Conservation (phyloP, 139 green algal species). For the Astrephomene gubernaculifera region DNA sequence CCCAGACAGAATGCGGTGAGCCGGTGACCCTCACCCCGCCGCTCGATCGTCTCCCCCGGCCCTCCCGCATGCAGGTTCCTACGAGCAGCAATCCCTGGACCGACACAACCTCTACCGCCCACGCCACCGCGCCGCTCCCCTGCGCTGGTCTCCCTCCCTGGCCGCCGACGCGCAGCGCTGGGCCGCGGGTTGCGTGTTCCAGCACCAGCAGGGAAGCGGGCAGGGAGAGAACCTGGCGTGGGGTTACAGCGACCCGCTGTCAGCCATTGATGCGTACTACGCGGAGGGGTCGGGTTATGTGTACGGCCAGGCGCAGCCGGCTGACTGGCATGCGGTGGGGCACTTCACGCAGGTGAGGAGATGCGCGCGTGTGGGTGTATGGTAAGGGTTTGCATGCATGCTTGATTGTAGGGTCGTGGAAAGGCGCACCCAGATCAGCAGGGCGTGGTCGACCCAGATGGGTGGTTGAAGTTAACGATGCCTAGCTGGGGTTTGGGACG, state of each 20-base stretch:
- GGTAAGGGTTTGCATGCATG: too few species aligned
- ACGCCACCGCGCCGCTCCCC: constrained; percentile 14
- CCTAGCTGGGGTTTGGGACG: too few species aligned
- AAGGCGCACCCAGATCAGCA: too few species aligned
- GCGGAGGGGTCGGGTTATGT: constrained; percentile 24
- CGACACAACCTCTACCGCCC: constrained; percentile 43
- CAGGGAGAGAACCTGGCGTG: constrained; percentile 48
- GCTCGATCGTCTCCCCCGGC: too few species aligned
- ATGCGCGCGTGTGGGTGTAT: not conserved
- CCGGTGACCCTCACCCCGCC: too few species aligned
- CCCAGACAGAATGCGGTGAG: too few species aligned
- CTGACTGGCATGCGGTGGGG: constrained; percentile 26
- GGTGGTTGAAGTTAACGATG: too few species aligned
- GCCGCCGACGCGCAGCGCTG: constrained; percentile 32
- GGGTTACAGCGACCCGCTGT: constrained; percentile 40
- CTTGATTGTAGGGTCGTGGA: too few species aligned
- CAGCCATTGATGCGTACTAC: constrained; percentile 52
- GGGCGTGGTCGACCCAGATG: too few species aligned
- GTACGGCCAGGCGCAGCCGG: constrained; percentile 7
- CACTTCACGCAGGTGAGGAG: constrained; percentile 41
- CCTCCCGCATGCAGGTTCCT: constrained; percentile 22
- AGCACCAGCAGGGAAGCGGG: not conserved
- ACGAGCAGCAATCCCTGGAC: constrained; percentile 4
- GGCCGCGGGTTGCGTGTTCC: constrained; percentile 44
- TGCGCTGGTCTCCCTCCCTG: constrained; percentile 46